These are phyloP conservation scores for Phyllosticta ampelicida DNA, from an alignment of 2,329 filamentous ascomycete species.

Conservation along the genomic window DNA sequence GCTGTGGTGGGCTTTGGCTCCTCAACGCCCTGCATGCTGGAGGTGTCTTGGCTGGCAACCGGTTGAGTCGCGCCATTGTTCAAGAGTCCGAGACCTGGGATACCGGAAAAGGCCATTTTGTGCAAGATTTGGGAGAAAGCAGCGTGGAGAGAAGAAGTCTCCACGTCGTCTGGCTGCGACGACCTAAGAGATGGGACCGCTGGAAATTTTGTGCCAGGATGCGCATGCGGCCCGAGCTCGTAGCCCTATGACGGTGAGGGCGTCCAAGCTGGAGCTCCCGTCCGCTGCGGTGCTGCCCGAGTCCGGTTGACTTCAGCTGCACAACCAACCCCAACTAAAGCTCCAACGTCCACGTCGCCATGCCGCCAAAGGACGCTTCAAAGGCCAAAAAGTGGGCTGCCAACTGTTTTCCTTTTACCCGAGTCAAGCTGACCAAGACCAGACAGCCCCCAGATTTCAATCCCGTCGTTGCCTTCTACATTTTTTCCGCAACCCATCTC, in stretches of 20 bases:
- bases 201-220: constrained; percentile 9
- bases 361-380: constrained; percentile 1
- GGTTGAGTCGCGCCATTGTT: constrained; percentile 9
- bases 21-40: not conserved
- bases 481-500: constrained; percentile 63
- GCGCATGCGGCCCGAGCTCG: constrained; percentile 1
- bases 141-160: not conserved
- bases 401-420: not conserved
- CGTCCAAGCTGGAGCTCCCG: not conserved
- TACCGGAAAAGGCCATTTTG: constrained; percentile 7
- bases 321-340: not conserved
- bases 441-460: constrained; percentile 37
- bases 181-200: not conserved
- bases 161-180: not conserved
- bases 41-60: not conserved
- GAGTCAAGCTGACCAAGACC: constrained; percentile 33
- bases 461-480: constrained; percentile 67
- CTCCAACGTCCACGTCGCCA: not conserved
- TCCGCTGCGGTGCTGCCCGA: not conserved
- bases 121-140: not conserved
- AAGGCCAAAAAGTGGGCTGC: constrained; percentile 8
- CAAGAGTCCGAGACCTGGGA: constrained; percentile 27
- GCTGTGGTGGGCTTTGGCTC: constrained; percentile 10
- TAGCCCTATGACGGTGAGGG: constrained; percentile 7
- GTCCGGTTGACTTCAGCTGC: not conserved